A percentile compares a stretch with the other conserved stretches of the same genome.
Evolutionary conservation across 306 rosid species (phyloP).

Genomic region (Citrullus mucosospermus): DNA sequence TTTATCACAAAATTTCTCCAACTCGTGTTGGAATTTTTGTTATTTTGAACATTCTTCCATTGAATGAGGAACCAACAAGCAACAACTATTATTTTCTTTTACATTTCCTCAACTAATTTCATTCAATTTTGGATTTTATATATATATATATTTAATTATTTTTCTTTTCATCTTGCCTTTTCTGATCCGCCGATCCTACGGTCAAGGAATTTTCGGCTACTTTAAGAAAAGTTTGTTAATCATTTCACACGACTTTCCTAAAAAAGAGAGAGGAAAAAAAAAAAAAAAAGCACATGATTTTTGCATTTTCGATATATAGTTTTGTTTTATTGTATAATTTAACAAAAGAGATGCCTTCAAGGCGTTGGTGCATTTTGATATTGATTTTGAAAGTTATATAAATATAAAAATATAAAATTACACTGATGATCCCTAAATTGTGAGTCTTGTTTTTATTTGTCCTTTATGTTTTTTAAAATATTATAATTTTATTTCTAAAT

Average conservation of each 20-base stretch:
- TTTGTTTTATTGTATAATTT: not conserved
- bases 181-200: not conserved
- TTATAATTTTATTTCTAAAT: too few relatives aligned
- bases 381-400: too few relatives aligned
- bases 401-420: too few relatives aligned
- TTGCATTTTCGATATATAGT: not conserved
- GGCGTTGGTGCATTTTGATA: too few relatives aligned
- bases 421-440: too few relatives aligned
- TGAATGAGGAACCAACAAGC: not conserved
- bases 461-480: too few relatives aligned
- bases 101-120: not conserved
- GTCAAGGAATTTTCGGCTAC: not conserved
- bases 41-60: constrained; percentile 1
- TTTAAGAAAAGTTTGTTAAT: not conserved
- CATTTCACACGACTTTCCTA: not conserved
- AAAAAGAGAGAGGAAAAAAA: not conserved
- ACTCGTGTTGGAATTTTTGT: not conserved
- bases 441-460: too few relatives aligned
- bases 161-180: not conserved
- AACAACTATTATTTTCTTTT: not conserved
- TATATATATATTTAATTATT: not conserved
- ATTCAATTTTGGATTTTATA: not conserved
- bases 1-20: not conserved
- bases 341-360: too few relatives aligned
- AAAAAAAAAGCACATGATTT: not conserved